phyloP scores from a whole-genome alignment of 805 yeast species.

The Kockiozyma suomiensis region DNA sequence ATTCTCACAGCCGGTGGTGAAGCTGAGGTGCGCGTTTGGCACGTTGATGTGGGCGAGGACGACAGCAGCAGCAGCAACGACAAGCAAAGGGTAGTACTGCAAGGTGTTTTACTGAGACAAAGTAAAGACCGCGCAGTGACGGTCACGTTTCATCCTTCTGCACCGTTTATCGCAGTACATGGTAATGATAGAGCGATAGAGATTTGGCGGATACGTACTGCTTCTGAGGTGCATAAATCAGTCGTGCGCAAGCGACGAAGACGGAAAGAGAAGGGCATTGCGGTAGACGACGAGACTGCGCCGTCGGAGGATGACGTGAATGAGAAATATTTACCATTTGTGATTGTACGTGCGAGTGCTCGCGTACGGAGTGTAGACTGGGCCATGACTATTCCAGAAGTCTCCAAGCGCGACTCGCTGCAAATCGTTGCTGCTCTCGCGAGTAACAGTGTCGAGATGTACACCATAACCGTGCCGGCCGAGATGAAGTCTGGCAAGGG shows the following conservation, averaged over 20 bases:
- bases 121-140: slow-evolving; percentile 71
- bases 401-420: slow-evolving; percentile 47
- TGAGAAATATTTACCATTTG: slow-evolving; percentile 64
- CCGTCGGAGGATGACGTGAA: slow-evolving; percentile 51
- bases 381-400: slow-evolving; percentile 47
- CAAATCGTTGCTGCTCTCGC: slow-evolving; percentile 67
- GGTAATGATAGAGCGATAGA: slow-evolving; percentile 83
- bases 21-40: slow-evolving; percentile 84
- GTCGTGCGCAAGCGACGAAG: slow-evolving; percentile 76
- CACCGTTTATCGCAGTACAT: slow-evolving; percentile 58
- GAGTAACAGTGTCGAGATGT: slow-evolving; percentile 75
- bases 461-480: slow-evolving; percentile 57
- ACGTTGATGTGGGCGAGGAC: slow-evolving; percentile 48
- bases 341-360: slow-evolving; percentile 63
- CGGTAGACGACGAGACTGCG: slow-evolving; percentile 59
- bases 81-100: slow-evolving; percentile 55
- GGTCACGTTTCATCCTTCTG: slow-evolving; percentile 55
- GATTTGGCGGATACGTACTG: slow-evolving; percentile 67
- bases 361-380: slow-evolving; percentile 71
- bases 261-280: slow-evolving; percentile 67
- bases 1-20: slow-evolving; percentile 74
- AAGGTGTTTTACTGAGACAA: slow-evolving; percentile 54
- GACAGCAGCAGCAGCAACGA: slow-evolving; percentile 56
- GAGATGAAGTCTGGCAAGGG: slow-evolving; percentile 46
- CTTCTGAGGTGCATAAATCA: slow-evolving; percentile 78